A percentile compares a stretch with the other conserved stretches of the same genome.
phyloP scores from a whole-genome alignment of 352 stramenopile genomes.

The Globisporangium echinulatum region DNA sequence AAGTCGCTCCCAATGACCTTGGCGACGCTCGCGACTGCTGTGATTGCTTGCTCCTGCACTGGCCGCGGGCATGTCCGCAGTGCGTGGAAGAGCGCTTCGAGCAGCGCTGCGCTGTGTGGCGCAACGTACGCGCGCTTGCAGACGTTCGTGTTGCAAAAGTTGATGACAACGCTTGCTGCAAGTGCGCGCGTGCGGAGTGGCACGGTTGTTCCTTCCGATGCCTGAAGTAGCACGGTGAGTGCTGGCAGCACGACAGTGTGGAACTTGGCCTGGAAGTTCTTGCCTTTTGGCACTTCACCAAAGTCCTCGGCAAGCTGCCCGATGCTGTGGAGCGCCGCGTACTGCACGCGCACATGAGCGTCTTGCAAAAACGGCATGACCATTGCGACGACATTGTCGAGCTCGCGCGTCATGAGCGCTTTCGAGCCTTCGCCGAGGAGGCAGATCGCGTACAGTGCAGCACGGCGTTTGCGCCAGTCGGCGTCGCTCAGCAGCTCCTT shows the following conservation, averaged over 20 bases:
- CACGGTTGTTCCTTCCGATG: constrained; percentile 26
- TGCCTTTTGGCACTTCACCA: constrained; percentile 73
- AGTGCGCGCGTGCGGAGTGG: constrained; percentile 70
- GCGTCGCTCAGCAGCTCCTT: constrained; percentile 48
- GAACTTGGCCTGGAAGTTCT: constrained; percentile 86
- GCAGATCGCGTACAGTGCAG: constrained; percentile 71
- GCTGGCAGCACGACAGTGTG: constrained; percentile 56
- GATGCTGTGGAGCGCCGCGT: constrained; percentile 77
- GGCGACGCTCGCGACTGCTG: constrained; percentile 74
- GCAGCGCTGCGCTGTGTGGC: constrained; percentile 55
- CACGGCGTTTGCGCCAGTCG: constrained; percentile 71
- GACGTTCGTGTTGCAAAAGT: constrained; percentile 83
- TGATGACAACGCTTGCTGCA: constrained; percentile 73
- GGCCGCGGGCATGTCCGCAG: constrained; percentile 70
- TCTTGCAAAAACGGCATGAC: constrained; percentile 67
- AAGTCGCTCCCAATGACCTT: constrained; percentile 82
- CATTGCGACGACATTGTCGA: constrained; percentile 69
- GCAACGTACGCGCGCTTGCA: constrained; percentile 76
- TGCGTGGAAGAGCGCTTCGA: constrained; percentile 77
- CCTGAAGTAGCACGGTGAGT: constrained; percentile 58
- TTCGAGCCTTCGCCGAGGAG: constrained; percentile 75
- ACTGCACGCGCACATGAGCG: constrained; percentile 72
- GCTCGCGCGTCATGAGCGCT: constrained; percentile 67
- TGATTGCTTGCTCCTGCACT: constrained; percentile 86
- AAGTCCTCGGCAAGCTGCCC: constrained; percentile 82